These are phyloP conservation scores for Fusarium drepaniforme DNA, from an alignment of 2,329 filamentous ascomycete species.

Conservation along the genomic window DNA sequence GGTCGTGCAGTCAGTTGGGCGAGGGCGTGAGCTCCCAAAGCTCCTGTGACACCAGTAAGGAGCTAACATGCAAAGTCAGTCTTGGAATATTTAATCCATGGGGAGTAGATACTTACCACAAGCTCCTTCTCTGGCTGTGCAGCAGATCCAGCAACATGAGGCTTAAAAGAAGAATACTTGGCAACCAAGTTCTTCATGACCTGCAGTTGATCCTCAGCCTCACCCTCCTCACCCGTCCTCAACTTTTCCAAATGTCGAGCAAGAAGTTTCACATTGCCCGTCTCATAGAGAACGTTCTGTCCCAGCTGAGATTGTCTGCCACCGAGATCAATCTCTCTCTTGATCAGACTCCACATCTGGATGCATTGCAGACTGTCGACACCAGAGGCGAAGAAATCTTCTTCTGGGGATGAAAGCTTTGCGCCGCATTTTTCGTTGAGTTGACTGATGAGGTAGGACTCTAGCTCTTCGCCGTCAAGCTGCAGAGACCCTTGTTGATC, in stretches of 20 bases:
- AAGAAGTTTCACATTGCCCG: conserved; percentile 45
- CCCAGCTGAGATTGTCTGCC: conserved; percentile 55
- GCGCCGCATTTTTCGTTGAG: conserved; percentile 48
- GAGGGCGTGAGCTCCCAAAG: conserved; percentile 69
- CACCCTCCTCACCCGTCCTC: conserved; percentile 20
- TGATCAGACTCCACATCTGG: conserved; percentile 64
- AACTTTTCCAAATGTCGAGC: conserved; percentile 41
- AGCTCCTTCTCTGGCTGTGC: conserved; percentile 46
- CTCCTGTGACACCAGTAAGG: conserved; percentile 72
- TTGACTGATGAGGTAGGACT: conserved; percentile 41
- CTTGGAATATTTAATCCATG: too few species aligned
- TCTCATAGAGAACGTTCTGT: conserved; percentile 71
- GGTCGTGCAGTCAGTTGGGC: conserved; percentile 68
- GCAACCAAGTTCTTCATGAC: conserved; percentile 50
- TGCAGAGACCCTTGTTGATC: conserved; percentile 5
- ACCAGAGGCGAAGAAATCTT: conserved; percentile 69
- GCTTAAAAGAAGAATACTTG: conserved; percentile 53
- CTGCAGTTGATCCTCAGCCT: conserved; percentile 42
- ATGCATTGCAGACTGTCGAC: conserved; percentile 71
- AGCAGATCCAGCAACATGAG: conserved; percentile 33
- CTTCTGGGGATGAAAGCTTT: conserved; percentile 3
- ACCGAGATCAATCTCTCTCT: conserved; percentile 62
- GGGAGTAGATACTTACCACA: conserved; percentile 42
- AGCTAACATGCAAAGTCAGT: conserved; percentile 39
- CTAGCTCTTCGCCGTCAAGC: conserved; percentile 42